Base-by-base conservation (phyloP, 768 basidiomycete species). In the Lactifluus echinatus region DNA sequence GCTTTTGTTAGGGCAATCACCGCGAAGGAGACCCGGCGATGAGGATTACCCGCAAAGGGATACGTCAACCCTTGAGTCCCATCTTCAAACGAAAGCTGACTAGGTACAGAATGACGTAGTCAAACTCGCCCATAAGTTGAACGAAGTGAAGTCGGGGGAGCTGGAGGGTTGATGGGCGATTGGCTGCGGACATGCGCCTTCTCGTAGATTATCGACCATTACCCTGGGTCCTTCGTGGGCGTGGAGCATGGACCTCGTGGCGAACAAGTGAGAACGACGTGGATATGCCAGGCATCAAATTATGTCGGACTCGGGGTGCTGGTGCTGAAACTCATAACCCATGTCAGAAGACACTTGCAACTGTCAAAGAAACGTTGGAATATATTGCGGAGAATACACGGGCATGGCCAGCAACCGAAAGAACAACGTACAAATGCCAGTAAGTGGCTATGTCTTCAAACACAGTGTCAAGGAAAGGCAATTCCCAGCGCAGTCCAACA, bases 61-160 rank as follows among this genome's bases (percentile, higher is more conserved):
- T 77, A 61, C 63, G 75, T 73, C 2, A 31, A 58, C 21, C 2
- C 28, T 11, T 23, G 19, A 4, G 3, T 39, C 14, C n/a, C 6
- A 4, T 23, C 33, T 14, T 23, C 31, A 8, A 12, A 12, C 19
- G 15, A 11, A n/a, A 46, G 8, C 12, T 44, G 21, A 50, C 28
- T 28, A 7, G 23, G 17, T 15, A 21, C 29, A 79, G 76, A 80
- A 78, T 55, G 72, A 79, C 59, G 76, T 77, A 2, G 77, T 79
- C 46, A 79, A 79, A 72, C 68, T 76, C 8, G 76, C 76, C 0
- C 76, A 78, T 55, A 77, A 80, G 66, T 58, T 80, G 59, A 75
- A 76, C 39, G 71, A 75, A 57, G 73, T 73, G 12, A 72, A 73
- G 44, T 66, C 71, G 8, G 59, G 66, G n/a, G 52, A 65, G 49